Evolutionary conservation across 805 yeast species (phyloP).

Genomic region (Kluyveromyces lactis): DNA sequence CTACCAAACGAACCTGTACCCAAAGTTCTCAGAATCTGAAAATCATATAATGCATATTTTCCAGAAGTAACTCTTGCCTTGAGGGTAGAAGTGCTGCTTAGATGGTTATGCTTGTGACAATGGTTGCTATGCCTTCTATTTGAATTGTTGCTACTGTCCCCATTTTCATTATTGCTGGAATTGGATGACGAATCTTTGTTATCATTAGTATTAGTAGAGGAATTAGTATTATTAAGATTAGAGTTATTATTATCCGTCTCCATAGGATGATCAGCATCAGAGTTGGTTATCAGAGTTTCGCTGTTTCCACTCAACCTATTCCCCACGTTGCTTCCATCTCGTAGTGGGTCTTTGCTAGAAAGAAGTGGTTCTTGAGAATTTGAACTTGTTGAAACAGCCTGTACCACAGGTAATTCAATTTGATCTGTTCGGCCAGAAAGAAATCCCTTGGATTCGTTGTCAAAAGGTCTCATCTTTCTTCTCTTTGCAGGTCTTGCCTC

Average conservation of each 20-base stretch:
- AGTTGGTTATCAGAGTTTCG: no score
- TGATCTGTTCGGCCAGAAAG: neutral
- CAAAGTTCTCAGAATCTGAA: slow-evolving; percentile 75
- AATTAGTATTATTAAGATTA: no score
- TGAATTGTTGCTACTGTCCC: neutral
- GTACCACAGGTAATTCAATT: slow-evolving; percentile 1
- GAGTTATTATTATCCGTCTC: no score
- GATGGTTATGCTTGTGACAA: neutral
- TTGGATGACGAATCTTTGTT: no score
- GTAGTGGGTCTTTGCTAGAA: no score
- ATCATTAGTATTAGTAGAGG: no score
- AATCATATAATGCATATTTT: slow-evolving; percentile 72
- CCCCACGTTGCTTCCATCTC: no score
- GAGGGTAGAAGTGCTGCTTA: neutral
- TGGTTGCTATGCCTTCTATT: slow-evolving; percentile 4
- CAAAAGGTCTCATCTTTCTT: slow-evolving; percentile 1
- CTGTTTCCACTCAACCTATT: no score
- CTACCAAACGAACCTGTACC: slow-evolving; percentile 97
- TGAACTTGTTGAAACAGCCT: neutral
- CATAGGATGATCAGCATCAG: no score
- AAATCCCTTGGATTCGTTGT: neutral
- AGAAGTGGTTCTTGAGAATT: neutral
- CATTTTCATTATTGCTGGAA: no score
- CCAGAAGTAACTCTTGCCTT: slow-evolving; percentile 35
- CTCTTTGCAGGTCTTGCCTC: neutral